phyloP scores from a whole-genome alignment of 2,329 filamentous ascomycete species.

The Amphichorda felina region DNA sequence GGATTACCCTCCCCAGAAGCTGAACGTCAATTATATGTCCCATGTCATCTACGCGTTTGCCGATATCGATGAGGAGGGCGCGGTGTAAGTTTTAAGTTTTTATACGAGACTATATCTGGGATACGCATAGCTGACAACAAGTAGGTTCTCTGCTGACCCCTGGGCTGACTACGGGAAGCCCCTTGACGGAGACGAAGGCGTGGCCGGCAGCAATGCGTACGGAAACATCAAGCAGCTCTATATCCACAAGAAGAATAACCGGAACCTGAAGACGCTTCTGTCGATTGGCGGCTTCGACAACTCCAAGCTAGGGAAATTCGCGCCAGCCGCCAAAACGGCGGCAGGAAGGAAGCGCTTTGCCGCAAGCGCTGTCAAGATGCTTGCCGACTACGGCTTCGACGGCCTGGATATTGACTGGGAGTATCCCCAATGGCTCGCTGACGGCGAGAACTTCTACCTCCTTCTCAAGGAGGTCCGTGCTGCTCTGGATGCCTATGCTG shows the following conservation, averaged over 20 bases:
- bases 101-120: neutral
- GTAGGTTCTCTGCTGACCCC: constrained; percentile 41
- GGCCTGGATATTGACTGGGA: constrained; percentile 48
- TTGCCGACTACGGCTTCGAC: constrained; percentile 55
- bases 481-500: constrained; percentile 33
- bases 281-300: constrained; percentile 64
- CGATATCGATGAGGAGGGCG: constrained; percentile 8
- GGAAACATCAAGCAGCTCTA: constrained; percentile 70
- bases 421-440: constrained; percentile 26
- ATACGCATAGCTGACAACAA: neutral
- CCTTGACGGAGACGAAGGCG: constrained; percentile 51
- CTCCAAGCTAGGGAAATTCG: constrained; percentile 48
- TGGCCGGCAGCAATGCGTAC: constrained; percentile 53
- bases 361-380: constrained; percentile 50
- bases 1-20: constrained; percentile 53
- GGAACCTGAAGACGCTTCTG: constrained; percentile 67
- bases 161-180: constrained; percentile 47
- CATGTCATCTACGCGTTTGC: constrained; percentile 51
- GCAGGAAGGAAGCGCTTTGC: constrained; percentile 61
- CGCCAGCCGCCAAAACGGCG: constrained; percentile 14
- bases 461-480: constrained; percentile 27
- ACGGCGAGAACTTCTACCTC: constrained; percentile 26
- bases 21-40: constrained; percentile 56
- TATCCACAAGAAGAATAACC: constrained; percentile 63
- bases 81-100: constrained; percentile 8